Conservation (phyloP, 176 grass and related monocot genomes). For the Stipa capillata region DNA sequence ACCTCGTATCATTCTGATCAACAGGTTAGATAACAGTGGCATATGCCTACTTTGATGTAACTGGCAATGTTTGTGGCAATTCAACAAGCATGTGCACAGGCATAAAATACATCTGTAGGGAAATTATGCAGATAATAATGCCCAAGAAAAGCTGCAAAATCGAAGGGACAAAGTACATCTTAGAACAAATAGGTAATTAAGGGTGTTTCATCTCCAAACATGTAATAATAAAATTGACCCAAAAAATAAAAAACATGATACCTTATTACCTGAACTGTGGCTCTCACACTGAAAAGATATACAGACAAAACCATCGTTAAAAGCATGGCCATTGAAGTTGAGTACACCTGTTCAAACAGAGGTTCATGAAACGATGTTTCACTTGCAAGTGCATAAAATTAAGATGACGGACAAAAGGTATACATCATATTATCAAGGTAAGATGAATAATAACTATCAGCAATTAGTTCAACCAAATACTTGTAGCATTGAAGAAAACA, state of each 20-base stretch:
- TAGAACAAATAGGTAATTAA: constrained; percentile 17
- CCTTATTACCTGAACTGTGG: constrained; percentile 87
- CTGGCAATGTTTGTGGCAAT: constrained; percentile 53
- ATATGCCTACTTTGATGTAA: constrained; percentile 29
- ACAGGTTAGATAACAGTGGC: constrained; percentile 9
- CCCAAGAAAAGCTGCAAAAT: constrained; percentile 89
- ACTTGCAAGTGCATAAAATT: background rate
- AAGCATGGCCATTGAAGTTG: constrained; percentile 99
- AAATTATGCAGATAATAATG: constrained; percentile 93
- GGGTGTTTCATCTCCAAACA: background rate
- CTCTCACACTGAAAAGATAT: constrained; percentile 81
- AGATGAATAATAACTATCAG: background rate
- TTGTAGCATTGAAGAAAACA: no score
- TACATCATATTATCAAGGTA: background rate
- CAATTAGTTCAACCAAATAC: no score
- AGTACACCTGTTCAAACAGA: constrained; percentile 69
- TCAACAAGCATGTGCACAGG: constrained; percentile 72
- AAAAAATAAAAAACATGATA: background rate
- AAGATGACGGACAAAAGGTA: background rate
- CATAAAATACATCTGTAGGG: constrained; percentile 97
- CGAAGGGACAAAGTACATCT: constrained; percentile 11
- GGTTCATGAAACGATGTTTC: background rate
- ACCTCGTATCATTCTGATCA: background rate
- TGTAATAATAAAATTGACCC: background rate
- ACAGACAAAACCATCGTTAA: constrained; percentile 85